These are phyloP conservation scores for Leccinum longicurvipes DNA, from an alignment of 768 basidiomycete genomes.

Conservation along the genomic window DNA sequence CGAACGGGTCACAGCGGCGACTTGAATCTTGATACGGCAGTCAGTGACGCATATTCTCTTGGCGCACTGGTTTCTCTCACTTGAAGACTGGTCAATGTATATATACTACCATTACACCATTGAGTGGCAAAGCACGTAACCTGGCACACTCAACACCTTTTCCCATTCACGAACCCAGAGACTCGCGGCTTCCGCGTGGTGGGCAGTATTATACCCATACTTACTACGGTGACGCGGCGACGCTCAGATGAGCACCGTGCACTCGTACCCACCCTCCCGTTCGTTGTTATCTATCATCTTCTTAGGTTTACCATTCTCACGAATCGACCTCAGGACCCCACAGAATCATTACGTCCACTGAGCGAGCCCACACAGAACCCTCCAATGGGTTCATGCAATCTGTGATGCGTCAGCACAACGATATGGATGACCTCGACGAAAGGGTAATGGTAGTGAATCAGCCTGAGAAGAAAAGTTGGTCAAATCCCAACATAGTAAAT, in stretches of 20 bases:
- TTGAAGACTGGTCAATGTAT: background rate
- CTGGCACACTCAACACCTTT: background rate
- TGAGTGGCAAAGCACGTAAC: background rate
- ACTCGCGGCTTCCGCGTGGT: slow-evolving; percentile 5
- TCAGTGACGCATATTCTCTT: slow-evolving; percentile 7
- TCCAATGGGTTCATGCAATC: slow-evolving; percentile 20
- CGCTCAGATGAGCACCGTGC: slow-evolving; percentile 11
- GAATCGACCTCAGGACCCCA: slow-evolving; percentile 5
- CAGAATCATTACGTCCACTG: slow-evolving; percentile 9
- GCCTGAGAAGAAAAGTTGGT: slow-evolving; percentile 22
- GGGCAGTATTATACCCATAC: background rate
- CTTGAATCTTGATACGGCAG: background rate
- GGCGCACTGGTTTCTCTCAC: slow-evolving; percentile 15
- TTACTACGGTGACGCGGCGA: background rate
- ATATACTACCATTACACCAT: too few relatives aligned
- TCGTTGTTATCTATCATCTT: background rate
- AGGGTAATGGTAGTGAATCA: background rate
- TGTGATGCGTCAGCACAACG: slow-evolving; percentile 11
- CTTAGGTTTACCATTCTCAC: background rate
- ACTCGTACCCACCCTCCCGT: slow-evolving; percentile 9
- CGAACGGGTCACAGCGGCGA: background rate
- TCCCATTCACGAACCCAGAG: slow-evolving; percentile 1
- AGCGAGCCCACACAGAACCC: slow-evolving; percentile 20
- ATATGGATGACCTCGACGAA: slow-evolving; percentile 16
- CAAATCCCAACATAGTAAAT: background rate